Percentiles rank a stretch among this genome's conserved stretches.
These are phyloP conservation scores for Cynara cardunculus DNA, from an alignment of 129 eudicot genomes.

Conservation along the genomic window DNA sequence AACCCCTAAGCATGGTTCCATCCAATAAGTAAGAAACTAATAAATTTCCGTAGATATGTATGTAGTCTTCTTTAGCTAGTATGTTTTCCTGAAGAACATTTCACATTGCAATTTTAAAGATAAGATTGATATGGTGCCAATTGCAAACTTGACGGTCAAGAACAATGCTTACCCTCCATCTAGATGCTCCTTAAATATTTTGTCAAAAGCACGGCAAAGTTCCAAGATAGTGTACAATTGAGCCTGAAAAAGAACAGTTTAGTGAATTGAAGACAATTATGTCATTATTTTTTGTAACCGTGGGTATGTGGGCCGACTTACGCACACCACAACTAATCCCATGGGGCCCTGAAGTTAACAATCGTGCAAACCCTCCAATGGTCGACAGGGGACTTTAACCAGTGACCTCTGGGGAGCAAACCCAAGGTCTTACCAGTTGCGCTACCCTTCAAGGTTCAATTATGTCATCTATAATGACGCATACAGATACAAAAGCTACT, in stretches of 20 bases:
- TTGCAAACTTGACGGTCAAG: background rate
- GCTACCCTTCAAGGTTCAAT: background rate
- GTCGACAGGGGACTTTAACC: background rate
- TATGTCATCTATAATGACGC: background rate
- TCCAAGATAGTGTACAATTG: slow-evolving; percentile 63
- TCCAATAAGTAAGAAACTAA: background rate
- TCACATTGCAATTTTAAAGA: background rate
- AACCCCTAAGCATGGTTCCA: background rate
- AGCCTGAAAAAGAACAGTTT: slow-evolving; percentile 41
- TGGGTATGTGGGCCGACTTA: background rate
- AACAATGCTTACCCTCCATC: slow-evolving; percentile 61
- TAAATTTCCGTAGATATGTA: background rate
- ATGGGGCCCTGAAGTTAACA: background rate
- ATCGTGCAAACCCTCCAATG: background rate
- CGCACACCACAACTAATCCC: background rate
- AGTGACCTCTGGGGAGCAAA: background rate
- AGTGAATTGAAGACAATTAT: background rate
- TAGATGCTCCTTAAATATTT: slow-evolving; percentile 57
- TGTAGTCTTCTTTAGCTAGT: background rate
- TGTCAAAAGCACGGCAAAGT: slow-evolving; percentile 72
- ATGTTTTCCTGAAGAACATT: background rate
- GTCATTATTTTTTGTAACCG: background rate
- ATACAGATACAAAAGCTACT: slow-evolving; percentile 3
- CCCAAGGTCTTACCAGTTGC: no score
- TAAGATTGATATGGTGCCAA: background rate